Evolutionary conservation across 1,284 basidiomycete species (phyloP).

Genomic region (Ceratobasidium sp.): DNA sequence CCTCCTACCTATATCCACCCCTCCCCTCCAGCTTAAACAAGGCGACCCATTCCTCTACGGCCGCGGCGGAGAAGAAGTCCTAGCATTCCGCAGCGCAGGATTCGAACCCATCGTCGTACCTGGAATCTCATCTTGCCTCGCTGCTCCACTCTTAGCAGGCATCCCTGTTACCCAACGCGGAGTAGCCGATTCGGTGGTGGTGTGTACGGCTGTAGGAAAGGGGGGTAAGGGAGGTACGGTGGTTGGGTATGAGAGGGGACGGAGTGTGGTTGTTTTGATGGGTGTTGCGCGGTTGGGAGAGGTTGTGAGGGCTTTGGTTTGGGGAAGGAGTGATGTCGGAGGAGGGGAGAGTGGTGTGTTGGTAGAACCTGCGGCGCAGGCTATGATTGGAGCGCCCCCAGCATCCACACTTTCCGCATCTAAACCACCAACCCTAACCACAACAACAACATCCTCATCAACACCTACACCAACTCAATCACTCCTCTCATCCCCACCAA

Average conservation of each 20-base stretch:
- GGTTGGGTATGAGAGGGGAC: constrained; percentile 86
- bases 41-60: constrained; percentile 97
- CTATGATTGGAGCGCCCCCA: constrained; percentile 34
- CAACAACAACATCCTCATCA: constrained; percentile 4
- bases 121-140: constrained; percentile 89
- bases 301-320: constrained; percentile 67
- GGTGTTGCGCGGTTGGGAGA: constrained; percentile 88
- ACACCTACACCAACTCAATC: constrained; percentile 15
- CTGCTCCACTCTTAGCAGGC: constrained; percentile 89
- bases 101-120: constrained; percentile 89
- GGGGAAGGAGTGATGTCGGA: constrained; percentile 53
- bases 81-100: constrained; percentile 89
- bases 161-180: constrained; percentile 97
- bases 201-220: constrained; percentile 95
- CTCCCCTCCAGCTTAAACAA: constrained; percentile 81
- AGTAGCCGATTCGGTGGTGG: constrained; percentile 87
- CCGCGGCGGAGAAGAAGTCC: constrained; percentile 92
- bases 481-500: constrained; percentile 20
- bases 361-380: not conserved
- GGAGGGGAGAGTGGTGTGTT: constrained; percentile 58
- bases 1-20: not conserved
- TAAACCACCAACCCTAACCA: constrained; percentile 20
- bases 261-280: constrained; percentile 92
- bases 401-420: constrained; percentile 23
- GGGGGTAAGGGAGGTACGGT: constrained; percentile 87